Evolutionary conservation across 441 rosid genomes (phyloP), one percentile per base, ranked within the genome.

Genomic region (Eutrema salsugineum): DNA sequence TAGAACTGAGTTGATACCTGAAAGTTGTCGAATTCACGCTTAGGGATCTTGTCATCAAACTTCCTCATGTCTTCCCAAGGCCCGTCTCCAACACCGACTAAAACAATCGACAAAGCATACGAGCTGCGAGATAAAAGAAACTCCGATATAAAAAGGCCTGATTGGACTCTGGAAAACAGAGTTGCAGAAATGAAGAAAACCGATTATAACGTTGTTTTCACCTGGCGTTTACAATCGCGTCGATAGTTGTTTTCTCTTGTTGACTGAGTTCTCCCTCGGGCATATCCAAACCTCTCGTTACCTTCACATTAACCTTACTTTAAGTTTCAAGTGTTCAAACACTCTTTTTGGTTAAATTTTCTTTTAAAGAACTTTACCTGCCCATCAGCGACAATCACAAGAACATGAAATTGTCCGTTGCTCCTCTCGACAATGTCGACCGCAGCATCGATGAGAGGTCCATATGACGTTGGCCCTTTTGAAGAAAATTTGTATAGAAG

Each of bases 51-150:
- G 72, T 93, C 89, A 68, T 90, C 98, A 33, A 93, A 93, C 76
- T 79, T 87, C 79, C 70, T 83, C 98, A 91, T 91, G 74, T 86
- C 94, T 36, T 91, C 95, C 98, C 98, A 93, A 11, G 98, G 98
- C 38, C 97, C 98, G 65, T 90, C 98, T 54, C 97, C 97, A 66
- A 90, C 97, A 61, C 98, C 97, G 74, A 90, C 84, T 48, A 93
- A 88, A 71, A 89, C 73, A 70, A 93, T 84, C 8, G 97, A 86
- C 55, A 93, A 80, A 15, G 98, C 87, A 80, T 84, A 81, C 19
- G 78, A 70, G 73, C 98, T 93, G 80, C 33, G 49, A 19, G 46
- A 50, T 27, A 39, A 40, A 57, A 32, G 1, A 20, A 24, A 30
- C 4, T 59, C 28, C 5, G 12, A 56, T 43, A 17, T 2, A 33